Percentiles rank a stretch among this genome's conserved stretches.
phyloP scores from a whole-genome alignment of 495 filamentous ascomycete species.

The Chaetomium cochliodes region DNA sequence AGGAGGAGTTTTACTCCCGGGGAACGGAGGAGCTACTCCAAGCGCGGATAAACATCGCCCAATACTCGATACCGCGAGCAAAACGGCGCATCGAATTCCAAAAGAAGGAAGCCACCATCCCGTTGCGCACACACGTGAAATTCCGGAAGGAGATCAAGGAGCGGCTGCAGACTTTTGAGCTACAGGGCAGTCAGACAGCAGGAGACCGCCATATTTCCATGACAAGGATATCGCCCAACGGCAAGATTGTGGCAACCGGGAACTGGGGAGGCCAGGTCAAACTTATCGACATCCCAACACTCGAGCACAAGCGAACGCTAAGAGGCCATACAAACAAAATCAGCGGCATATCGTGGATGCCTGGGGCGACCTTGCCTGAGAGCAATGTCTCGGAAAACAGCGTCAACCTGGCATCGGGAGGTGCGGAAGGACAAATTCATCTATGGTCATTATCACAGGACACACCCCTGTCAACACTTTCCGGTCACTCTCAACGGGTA shows the following conservation, averaged over 20 bases:
- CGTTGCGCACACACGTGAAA: slow-evolving; percentile 83
- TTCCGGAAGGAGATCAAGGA: slow-evolving; percentile 89
- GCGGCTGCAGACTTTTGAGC: slow-evolving; percentile 73
- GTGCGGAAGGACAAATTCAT: slow-evolving; percentile 84
- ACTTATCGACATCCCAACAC: slow-evolving; percentile 75
- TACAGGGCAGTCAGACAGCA: slow-evolving; percentile 89
- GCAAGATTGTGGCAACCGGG: slow-evolving; percentile 78
- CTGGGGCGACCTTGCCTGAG: slow-evolving; percentile 70
- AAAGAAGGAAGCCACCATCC: slow-evolving; percentile 75
- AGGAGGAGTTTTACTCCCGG: slow-evolving; percentile 95
- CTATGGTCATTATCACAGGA: slow-evolving; percentile 87
- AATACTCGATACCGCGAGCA: slow-evolving; percentile 80
- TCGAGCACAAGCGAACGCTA: slow-evolving; percentile 70
- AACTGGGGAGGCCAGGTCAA: slow-evolving; percentile 90
- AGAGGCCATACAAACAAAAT: slow-evolving; percentile 84
- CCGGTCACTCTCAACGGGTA: slow-evolving; percentile 83
- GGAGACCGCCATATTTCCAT: slow-evolving; percentile 89
- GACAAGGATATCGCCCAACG: slow-evolving; percentile 83
- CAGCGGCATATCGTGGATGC: slow-evolving; percentile 88
- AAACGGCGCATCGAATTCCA: slow-evolving; percentile 72
- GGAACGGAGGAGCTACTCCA: slow-evolving; percentile 71
- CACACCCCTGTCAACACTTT: slow-evolving; percentile 77
- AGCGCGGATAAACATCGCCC: slow-evolving; percentile 77
- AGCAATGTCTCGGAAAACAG: slow-evolving; percentile 66
- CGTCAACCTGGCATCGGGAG: slow-evolving; percentile 87